Conservation (phyloP, 495 filamentous ascomycete species). For the Patellaria atrata region DNA sequence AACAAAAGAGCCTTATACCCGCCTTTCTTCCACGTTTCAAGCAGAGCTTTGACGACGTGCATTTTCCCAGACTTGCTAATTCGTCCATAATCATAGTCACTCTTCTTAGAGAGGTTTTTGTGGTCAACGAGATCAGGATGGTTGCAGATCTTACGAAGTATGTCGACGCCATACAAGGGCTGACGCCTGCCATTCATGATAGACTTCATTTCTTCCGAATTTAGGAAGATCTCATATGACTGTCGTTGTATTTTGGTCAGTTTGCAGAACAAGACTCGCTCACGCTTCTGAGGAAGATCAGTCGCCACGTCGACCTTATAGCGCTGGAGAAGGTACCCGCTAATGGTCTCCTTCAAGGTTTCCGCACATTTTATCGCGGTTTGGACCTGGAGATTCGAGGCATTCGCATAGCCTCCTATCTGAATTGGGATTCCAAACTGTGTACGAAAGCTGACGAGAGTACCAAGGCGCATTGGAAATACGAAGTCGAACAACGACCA, state of each 20-base stretch:
- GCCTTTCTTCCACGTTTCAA: slow-evolving; percentile 70
- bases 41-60: slow-evolving; percentile 72
- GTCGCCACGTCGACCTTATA: slow-evolving; percentile 87
- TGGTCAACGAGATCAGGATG: slow-evolving; percentile 79
- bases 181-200: slow-evolving; percentile 63
- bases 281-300: slow-evolving; percentile 86
- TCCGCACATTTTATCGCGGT: slow-evolving; percentile 83
- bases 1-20: slow-evolving; percentile 90
- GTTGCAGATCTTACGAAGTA: slow-evolving; percentile 91
- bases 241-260: slow-evolving; percentile 61
- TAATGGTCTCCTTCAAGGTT: slow-evolving; percentile 79
- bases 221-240: slow-evolving; percentile 66
- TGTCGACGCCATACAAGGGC: slow-evolving; percentile 75
- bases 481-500: slow-evolving; percentile 98
- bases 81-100: slow-evolving; percentile 57
- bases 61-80: slow-evolving; percentile 77
- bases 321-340: slow-evolving; percentile 81
- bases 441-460: slow-evolving; percentile 71
- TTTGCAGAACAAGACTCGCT: slow-evolving; percentile 91
- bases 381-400: slow-evolving; percentile 80
- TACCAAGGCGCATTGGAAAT: slow-evolving; percentile 88
- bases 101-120: slow-evolving; percentile 39
- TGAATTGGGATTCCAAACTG: slow-evolving; percentile 88
- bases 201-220: slow-evolving; percentile 62
- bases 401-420: slow-evolving; percentile 84